Percentiles rank a stretch among this genome's conserved stretches.
Evolutionary conservation across 2,329 filamentous ascomycete species (phyloP).

Genomic region (Pseudogymnoascus sp.): DNA sequence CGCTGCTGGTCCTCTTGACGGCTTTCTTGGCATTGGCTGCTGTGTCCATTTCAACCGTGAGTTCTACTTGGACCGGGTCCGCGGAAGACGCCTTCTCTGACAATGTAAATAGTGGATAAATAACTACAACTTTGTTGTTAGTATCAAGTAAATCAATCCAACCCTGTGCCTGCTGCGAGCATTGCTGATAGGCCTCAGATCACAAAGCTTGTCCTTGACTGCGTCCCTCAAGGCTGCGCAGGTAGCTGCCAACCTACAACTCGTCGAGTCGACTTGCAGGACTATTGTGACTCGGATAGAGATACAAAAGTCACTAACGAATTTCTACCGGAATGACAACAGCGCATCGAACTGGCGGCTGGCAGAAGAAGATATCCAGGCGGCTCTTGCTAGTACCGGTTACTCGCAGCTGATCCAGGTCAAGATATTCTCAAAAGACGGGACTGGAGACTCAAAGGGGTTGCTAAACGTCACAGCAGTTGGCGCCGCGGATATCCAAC

Average conservation of each 20-base stretch:
- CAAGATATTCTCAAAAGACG: slow-evolving; percentile 64
- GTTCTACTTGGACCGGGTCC: slow-evolving; percentile 39
- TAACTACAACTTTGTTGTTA: slow-evolving; percentile 54
- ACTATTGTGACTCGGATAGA: slow-evolving; percentile 64
- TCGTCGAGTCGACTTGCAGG: slow-evolving; percentile 68
- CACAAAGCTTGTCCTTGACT: slow-evolving; percentile 63
- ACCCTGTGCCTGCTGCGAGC: not conserved
- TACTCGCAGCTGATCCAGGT: slow-evolving; percentile 57
- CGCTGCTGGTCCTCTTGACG: slow-evolving; percentile 67
- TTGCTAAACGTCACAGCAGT: slow-evolving; percentile 60
- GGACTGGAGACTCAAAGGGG: slow-evolving; percentile 47
- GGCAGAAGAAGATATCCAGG: slow-evolving; percentile 59
- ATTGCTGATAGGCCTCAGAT: slow-evolving; percentile 28
- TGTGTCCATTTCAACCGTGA: slow-evolving; percentile 65
- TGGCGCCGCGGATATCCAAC: slow-evolving; percentile 40
- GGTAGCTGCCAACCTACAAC: slow-evolving; percentile 68
- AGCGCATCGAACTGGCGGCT: slow-evolving; percentile 53
- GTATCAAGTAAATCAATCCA: slow-evolving; percentile 37
- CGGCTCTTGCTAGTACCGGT: slow-evolving; percentile 57
- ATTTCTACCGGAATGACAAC: slow-evolving; percentile 49
- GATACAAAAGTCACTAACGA: slow-evolving; percentile 46
- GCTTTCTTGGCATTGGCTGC: slow-evolving; percentile 70
- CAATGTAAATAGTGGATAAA: slow-evolving; percentile 43
- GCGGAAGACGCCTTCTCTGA: not conserved
- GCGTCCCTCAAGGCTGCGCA: slow-evolving; percentile 83